Evolutionary conservation across 169 alveolate species (phyloP), one percentile per base, ranked within the genome.

Genomic region (Plasmodium chabaudi): DNA sequence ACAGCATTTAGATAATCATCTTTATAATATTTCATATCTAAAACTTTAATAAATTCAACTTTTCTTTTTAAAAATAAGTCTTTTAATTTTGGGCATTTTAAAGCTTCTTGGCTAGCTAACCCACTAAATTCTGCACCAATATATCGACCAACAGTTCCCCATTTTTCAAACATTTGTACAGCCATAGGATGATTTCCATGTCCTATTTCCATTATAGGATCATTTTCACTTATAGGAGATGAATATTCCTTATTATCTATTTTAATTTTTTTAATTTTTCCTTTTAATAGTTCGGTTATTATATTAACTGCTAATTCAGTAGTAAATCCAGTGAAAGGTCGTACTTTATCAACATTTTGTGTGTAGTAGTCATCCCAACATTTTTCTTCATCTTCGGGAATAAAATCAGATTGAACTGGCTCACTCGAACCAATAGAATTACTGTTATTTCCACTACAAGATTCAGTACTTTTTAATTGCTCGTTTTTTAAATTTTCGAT

Each of bases 121-220:
- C 88, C 86, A 46, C 95, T 92, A 87, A 93, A 93, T 72, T 93
- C 96, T 15, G 63, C 75, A 21, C 88, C 88, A n/a, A 77, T 44
- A 19, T 77, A 77, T 59, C 88, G 63, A 4, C 88, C 88, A 61
- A 46, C 79, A 1, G 88, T 77, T 12, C 88, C 88, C 88, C 88
- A 92, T 19, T 73, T 44, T 25, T 87, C 87, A 64, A 57, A 39
- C 63, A 93, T 60, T 60, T 93, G 95, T 72, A 93, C 92, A 27
- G 93, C 75, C 47, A 93, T 86, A 3, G 96, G 96, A 44, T 91
- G 94, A 61, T 93, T 93, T 10, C 96, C 96, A 72, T 93, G 96
- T 27, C 96, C 96, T 42, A 93, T 88, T 59, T 93, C 96, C 70
- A 93, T 69, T 21, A 93, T 70, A 12, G 88, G 47, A 34, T 93